A percentile compares a stretch with the other conserved stretches of the same genome.
These are phyloP conservation scores for Paragyromitra xinjiangensis DNA, from an alignment of 495 filamentous ascomycete species.

Conservation along the genomic window DNA sequence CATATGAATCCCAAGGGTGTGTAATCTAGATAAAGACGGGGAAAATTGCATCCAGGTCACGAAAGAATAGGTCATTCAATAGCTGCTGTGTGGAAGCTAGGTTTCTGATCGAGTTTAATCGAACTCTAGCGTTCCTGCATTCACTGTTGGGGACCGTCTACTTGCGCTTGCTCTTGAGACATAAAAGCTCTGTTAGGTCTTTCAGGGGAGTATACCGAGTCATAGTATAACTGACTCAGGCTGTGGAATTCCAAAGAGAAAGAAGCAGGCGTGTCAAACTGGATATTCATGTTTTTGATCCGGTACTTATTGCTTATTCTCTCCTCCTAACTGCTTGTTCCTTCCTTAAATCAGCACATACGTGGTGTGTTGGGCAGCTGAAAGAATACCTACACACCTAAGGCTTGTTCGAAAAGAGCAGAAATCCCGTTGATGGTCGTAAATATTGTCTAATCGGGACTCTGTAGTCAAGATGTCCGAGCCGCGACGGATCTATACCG, in stretches of 20 bases:
- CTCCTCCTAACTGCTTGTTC: neutral
- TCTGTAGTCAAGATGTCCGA: neutral
- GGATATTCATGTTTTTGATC: neutral
- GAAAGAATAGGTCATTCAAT: neutral
- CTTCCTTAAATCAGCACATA: neutral
- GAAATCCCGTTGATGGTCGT: neutral
- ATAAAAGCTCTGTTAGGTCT: too few relatives aligned
- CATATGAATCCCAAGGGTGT: too few relatives aligned
- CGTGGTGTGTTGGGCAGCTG: neutral
- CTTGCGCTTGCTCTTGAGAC: neutral
- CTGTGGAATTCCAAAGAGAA: neutral
- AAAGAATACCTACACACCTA: neutral
- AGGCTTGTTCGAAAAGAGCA: neutral
- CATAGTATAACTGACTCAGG: neutral
- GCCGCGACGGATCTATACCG: neutral
- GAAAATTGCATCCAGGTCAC: neutral
- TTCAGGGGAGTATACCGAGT: neutral
- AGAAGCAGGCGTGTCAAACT: neutral
- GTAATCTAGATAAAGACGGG: too few relatives aligned
- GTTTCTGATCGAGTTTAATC: neutral
- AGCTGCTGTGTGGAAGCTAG: neutral
- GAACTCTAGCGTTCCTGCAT: neutral
- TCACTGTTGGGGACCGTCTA: neutral
- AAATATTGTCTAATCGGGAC: neutral
- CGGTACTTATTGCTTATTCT: neutral